Evolutionary conservation across 2,329 filamentous ascomycete genomes (phyloP).

Genomic region (Rhynchosporium secalis): DNA sequence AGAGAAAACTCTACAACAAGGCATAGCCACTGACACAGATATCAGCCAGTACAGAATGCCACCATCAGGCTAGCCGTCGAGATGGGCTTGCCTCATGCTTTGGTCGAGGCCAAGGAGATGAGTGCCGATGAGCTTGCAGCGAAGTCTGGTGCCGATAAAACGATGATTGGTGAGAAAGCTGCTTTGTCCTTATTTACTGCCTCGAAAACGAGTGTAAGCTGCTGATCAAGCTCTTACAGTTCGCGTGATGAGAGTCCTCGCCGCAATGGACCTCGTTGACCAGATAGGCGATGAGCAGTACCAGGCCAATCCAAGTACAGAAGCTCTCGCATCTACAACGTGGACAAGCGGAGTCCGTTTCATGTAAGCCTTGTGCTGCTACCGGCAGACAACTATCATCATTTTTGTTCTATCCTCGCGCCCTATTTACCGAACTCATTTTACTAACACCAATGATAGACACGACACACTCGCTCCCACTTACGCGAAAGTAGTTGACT

Average conservation of each 20-base stretch:
- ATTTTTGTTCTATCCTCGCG: background rate
- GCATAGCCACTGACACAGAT: background rate
- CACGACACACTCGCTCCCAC: conserved; percentile 15
- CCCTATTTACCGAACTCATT: background rate
- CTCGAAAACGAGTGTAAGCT: background rate
- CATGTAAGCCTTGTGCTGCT: conserved; percentile 2
- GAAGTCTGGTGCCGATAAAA: conserved; percentile 9
- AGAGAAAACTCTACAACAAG: background rate
- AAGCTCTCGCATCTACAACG: conserved; percentile 16
- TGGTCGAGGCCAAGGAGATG: conserved; percentile 9
- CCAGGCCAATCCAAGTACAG: conserved; percentile 15
- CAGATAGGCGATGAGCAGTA: conserved; percentile 22
- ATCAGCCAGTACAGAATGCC: conserved; percentile 18
- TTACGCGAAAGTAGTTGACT: conserved; percentile 15
- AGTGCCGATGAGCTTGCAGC: conserved; percentile 20
- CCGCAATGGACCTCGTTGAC: conserved; percentile 16
- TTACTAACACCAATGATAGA: background rate
- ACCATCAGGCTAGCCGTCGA: conserved; percentile 20
- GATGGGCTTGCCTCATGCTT: conserved; percentile 17
- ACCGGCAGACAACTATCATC: background rate
- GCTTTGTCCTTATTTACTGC: background rate
- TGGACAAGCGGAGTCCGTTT: conserved; percentile 16
- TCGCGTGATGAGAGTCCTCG: conserved; percentile 23
- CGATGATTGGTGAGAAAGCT: conserved; percentile 14
- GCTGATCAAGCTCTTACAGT: conserved; percentile 2